Conservation (phyloP, 768 basidiomycete genomes). For the Leccinum rimulosum region DNA sequence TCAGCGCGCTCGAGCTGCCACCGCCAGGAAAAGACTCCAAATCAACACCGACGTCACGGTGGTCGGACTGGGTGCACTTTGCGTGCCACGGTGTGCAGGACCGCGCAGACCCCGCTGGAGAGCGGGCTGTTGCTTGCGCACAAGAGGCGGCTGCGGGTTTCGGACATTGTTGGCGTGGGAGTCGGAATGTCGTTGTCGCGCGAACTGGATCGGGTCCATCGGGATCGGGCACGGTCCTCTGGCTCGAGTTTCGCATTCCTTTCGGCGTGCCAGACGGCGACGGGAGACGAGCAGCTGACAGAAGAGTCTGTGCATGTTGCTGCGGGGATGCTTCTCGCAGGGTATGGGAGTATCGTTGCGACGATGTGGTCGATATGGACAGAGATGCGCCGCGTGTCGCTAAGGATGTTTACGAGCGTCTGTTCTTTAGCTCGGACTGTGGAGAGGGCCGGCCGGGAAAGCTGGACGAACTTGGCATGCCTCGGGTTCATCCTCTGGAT, state of each 20-base stretch:
- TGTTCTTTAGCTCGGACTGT: neutral
- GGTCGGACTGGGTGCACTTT: no score
- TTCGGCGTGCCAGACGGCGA: neutral
- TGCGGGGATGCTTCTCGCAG: conserved; percentile 3
- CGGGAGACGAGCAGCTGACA: neutral
- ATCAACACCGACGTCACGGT: no score
- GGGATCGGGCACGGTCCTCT: neutral
- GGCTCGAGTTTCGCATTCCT: conserved; percentile 29
- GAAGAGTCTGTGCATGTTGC: neutral
- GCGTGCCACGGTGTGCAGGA: no score
- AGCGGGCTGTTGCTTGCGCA: conserved; percentile 17
- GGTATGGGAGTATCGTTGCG: neutral
- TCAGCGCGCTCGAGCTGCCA: no score
- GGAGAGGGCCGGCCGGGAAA: neutral
- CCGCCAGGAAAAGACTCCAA: no score
- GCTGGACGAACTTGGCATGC: neutral
- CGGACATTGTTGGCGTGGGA: neutral
- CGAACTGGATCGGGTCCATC: neutral
- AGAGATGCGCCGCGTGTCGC: neutral
- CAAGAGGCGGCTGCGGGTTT: neutral
- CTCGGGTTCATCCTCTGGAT: neutral
- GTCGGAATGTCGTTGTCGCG: neutral
- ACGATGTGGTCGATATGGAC: conserved; percentile 5
- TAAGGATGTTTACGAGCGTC: neutral
- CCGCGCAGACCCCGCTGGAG: no score